Evolutionary conservation across 306 rosid genomes (phyloP), one percentile per base, ranked within the genome.

Genomic region (Pterocarpus santalinus): DNA sequence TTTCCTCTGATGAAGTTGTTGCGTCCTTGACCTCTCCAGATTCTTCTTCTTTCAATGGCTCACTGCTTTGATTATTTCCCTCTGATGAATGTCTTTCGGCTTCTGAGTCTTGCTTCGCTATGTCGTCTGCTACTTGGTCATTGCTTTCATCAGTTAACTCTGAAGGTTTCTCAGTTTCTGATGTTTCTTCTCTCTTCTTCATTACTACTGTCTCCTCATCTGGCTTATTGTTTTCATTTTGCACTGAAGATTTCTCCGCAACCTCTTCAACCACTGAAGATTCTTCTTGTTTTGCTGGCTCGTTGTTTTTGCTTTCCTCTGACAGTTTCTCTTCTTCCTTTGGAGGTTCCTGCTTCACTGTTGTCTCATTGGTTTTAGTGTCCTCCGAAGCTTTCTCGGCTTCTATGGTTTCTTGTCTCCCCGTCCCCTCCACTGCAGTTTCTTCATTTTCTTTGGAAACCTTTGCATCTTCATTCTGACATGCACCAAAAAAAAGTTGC

Each of bases 391-490:
- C 41, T 44, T 84, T 80, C 38, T 63, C 8, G 0, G 30, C 61
- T 16, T 52, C 80, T 5, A 11, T 16, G 4, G 55, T 46, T 33
- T 65, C 85, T 77, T 75, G 53, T 65, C 47, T 86, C 65, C 15
- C 77, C 7, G 82, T 30, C 66, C 64, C 87, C 78, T 66, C 86
- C 36, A 3, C 76, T 14, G 53, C 9, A 4, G 76, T 57, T 51
- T 87, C 71, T 17, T 65, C 80, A 52, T 58, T 83, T 69, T 80
- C 79, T 43, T 65, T 34, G 57, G 71, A 30, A 55, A 9, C 77
- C 63, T 75, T 81, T 52, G 58, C 41, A 35, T 65, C 85, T 66
- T 84, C 85, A 43, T 75, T 79, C 90, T 84, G 69, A 61, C 22
- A 76, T 33, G 36, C 36, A 57, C 17, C 61, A 38, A 5, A 11